Base-by-base conservation (phyloP, 805 yeast genomes). In the Lachancea dasiensis region DNA sequence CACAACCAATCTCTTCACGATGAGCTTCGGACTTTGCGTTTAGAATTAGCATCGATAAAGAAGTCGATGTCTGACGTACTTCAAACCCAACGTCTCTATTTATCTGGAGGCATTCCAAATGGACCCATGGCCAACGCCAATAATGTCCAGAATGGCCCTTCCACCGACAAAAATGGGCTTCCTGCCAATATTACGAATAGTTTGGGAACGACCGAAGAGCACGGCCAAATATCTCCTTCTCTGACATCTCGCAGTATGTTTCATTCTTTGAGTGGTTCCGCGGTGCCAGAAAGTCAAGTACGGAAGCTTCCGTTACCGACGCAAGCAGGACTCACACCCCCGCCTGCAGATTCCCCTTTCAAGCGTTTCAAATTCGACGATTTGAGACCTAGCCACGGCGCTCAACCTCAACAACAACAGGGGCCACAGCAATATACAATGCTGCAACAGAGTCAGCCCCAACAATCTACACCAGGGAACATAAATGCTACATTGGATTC, bases 1-100 rank as follows among this genome's bases (percentile, higher is more conserved):
- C 62, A 59, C 39, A 58, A 58, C 41, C 46, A 54, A 10, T 44
- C 58, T 27, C 36, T 58, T 17, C 49, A 55, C 10, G 60, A 55
- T 43, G 61, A 59, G 37, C 46, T 59, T 11, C 43, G 50, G 3
- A 48, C 49, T 23, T 34, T 59, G 27, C 58, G 54, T 35, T 39
- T 49, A 1, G 63, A 59, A 18, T 27, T 59, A n/a, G 43, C 42
- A 20, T 40, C 50, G 7, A 48, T 58, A 21, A 51, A 47, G 16
- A 41, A 48, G 11, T 44, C 54, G 40, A 50, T 61, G 30, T 45
- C 50, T 20, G 58, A 59, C 38, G 48, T 58, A 24, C 40, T 56
- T 31, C 49, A 50, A 20, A 26, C 47, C 19, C 63, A 58, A 28
- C 46, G 50, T 19, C 54, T 52, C 36, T 17, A 45, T 15, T n/a